Evolutionary conservation across 2,329 filamentous ascomycete species (phyloP), one percentile per base, ranked within the genome.

Genomic region (Fusarium sp.): DNA sequence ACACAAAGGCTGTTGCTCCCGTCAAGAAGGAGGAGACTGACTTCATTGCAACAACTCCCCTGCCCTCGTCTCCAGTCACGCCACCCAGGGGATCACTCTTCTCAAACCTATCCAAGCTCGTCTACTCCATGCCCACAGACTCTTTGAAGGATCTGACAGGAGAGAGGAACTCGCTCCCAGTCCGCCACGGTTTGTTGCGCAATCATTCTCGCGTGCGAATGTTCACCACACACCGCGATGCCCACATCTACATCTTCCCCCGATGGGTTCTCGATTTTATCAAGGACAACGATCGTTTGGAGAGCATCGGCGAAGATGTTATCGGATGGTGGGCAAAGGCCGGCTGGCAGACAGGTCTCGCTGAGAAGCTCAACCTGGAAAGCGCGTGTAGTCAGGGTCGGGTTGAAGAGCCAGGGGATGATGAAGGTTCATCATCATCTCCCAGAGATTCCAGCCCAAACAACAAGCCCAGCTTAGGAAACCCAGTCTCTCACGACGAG

Each of bases 301-400:
- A 97, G 74, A 97, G 91, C 59, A 90, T 99, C 49, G 92, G 92
- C 32, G 95, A 98, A 78, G 95, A 98, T 75, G 89, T 98, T 8
- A 84, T 98, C 18, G 94, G 94, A 9, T 97, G 93, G 92, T 97
- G 94, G 94, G 93, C 94, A 34, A 98, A 98, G 79, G 90, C 95
- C 1, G 90, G 90, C 57, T 99, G 96, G 96, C 94, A 98, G 79
- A 84, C 87, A 5, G 92, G 93, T 0, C 83, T 98, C 5, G 88
- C 88, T 1, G 88, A 92, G 54, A 98, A 97, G 79, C 85, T 98
- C 10, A 88, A 90, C 2, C 82, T 97, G 55, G 83, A 87, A 51
- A 85, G 90, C 46, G 87, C 95, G 6, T 84, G 86, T 16, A 75
- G 78, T 18, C 76, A 83, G 77, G 61, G 78, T 78, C 55, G 78